phyloP scores from a whole-genome alignment of 441 rosid genomes.

The Euphorbia celastroides region DNA sequence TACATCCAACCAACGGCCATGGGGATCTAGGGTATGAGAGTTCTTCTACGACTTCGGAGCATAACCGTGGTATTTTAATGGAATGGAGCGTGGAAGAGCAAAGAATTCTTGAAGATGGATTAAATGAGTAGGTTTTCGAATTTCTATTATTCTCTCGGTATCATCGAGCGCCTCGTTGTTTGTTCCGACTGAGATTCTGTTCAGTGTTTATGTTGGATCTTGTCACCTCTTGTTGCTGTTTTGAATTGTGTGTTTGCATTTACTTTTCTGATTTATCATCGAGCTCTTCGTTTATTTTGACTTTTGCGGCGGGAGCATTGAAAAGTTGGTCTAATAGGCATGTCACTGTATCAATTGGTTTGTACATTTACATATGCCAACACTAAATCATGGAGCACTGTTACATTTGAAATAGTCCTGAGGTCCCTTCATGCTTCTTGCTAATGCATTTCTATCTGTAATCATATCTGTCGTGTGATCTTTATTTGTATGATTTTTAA shows the following conservation, averaged over 20 bases:
- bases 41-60: slow-evolving; percentile 33
- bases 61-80: slow-evolving; percentile 49
- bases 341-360: too few species aligned
- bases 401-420: too few species aligned
- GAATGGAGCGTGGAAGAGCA: slow-evolving; percentile 63
- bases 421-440: neutral
- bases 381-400: too few species aligned
- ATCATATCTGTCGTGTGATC: neutral
- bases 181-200: neutral
- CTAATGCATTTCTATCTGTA: neutral
- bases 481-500: neutral
- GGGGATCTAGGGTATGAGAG: slow-evolving; percentile 28
- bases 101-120: slow-evolving; percentile 44
- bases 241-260: slow-evolving; percentile 7
- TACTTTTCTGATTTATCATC: neutral
- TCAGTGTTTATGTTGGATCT: neutral
- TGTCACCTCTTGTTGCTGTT: neutral
- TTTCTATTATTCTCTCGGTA: neutral
- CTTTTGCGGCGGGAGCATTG: neutral
- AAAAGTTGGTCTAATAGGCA: too few species aligned
- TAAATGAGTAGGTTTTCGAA: slow-evolving; percentile 34
- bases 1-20: slow-evolving; percentile 27
- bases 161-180: neutral
- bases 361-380: too few species aligned
- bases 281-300: neutral